These are phyloP conservation scores for Penicillium brevicompactum DNA, from an alignment of 2,329 filamentous ascomycete genomes.

Conservation along the genomic window DNA sequence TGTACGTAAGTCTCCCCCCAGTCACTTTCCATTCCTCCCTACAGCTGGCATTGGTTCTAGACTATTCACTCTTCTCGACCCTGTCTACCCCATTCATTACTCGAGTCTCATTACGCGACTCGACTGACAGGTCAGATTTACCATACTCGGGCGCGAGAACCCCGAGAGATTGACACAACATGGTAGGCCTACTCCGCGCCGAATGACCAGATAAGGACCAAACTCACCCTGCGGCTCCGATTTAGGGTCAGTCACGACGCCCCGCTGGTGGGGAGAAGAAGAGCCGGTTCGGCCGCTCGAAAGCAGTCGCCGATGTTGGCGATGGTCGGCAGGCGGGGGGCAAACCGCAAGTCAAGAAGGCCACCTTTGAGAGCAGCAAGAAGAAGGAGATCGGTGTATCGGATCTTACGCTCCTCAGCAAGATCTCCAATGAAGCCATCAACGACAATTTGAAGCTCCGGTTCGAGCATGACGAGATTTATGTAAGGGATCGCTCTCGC, in stretches of 20 bases:
- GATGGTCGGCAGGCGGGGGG: slow-evolving; percentile 47
- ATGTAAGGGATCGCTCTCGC: slow-evolving; percentile 55
- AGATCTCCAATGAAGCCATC: slow-evolving; percentile 98
- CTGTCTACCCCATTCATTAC: neutral
- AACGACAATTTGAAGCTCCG: slow-evolving; percentile 99
- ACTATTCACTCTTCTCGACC: slow-evolving; percentile 7
- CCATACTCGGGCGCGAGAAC: slow-evolving; percentile 31
- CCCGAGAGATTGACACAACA: slow-evolving; percentile 35
- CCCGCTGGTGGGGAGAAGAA: slow-evolving; percentile 46
- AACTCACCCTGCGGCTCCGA: slow-evolving; percentile 22
- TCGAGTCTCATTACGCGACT: neutral
- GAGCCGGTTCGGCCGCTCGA: slow-evolving; percentile 46
- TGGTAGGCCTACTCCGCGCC: slow-evolving; percentile 30
- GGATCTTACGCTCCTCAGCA: slow-evolving; percentile 94
- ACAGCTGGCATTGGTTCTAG: slow-evolving; percentile 8
- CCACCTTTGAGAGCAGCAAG: slow-evolving; percentile 91
- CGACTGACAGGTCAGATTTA: slow-evolving; percentile 31
- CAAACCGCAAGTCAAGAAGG: slow-evolving; percentile 82
- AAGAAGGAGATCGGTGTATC: slow-evolving; percentile 99
- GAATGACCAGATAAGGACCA: neutral
- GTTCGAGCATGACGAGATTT: slow-evolving; percentile 96
- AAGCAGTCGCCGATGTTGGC: slow-evolving; percentile 44
- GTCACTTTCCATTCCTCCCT: slow-evolving; percentile 9
- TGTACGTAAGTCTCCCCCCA: slow-evolving; percentile 26
- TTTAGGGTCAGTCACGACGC: slow-evolving; percentile 47